Evolutionary conservation across 352 stramenopile genomes (phyloP), one percentile per base, ranked within the genome.

Genomic region (Saprolegnia parasitica): DNA sequence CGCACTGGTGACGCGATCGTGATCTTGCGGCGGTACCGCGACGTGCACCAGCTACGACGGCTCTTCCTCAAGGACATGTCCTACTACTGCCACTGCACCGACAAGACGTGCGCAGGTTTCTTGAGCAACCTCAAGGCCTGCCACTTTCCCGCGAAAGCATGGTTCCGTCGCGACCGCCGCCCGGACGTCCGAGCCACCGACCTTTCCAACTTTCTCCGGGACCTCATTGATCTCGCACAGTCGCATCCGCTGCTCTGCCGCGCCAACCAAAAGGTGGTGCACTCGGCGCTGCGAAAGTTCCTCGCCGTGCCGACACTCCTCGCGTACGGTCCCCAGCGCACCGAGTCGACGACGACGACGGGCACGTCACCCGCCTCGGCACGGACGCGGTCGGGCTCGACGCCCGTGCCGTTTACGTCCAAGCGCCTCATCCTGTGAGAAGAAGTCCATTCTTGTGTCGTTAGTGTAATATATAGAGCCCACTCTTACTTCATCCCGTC

Each of bases 351-450:
- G 50, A 62, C n/a, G 54, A 50, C 63, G 9, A 13, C 58, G 23
- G 20, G 0, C 18, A n/a, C 39, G 21, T 52, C 58, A 8, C 35
- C 13, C 18, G 21, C 58, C 6, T 54, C 29, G 8, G 15, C 32
- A 18, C 58, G 58, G 35, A 8, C 47, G 4, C 58, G 63, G 23
- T 60, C 63, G 11, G 63, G 45, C 5, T 70, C 63, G 1, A 46
- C 39, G 39, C 39, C 39, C 39, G 63, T 70, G 29, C 63, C 63
- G 13, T 20, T 62, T 11, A 70, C 63, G 40, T 24, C 63, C n/a
- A 70, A 70, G 40, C 63, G 46, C 18, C 26, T 70, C 13, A 70
- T 70, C 2, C 49, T 70, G 13, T 70, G n/a, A n/a, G n/a, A n/a
- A n/a, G n/a, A n/a, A 60, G 52, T 37, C 32, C 15, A 16, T 8